Evolutionary conservation across 495 filamentous ascomycete species (phyloP).

Genomic region (Tuber calosporum): DNA sequence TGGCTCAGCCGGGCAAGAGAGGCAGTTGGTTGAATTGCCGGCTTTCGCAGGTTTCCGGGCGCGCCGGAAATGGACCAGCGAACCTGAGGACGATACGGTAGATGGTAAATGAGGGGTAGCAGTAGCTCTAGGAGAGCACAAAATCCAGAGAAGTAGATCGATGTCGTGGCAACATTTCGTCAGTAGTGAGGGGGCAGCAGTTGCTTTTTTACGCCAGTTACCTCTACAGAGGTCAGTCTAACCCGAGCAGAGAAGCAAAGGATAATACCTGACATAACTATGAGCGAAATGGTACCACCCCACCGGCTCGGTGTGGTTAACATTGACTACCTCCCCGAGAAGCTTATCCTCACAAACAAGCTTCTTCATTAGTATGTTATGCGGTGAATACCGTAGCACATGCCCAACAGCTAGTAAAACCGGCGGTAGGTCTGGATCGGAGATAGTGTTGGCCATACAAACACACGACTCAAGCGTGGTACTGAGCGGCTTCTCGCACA

Average conservation of each 20-base stretch:
- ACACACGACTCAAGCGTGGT: conserved; percentile 73
- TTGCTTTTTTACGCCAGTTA: conserved; percentile 79
- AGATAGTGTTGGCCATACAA: conserved; percentile 45
- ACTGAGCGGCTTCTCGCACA: conserved; percentile 92
- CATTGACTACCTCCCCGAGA: conserved; percentile 77
- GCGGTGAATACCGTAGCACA: conserved; percentile 77
- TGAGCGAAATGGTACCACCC: conserved; percentile 96
- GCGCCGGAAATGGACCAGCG: conserved; percentile 63
- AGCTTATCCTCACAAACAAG: conserved; percentile 63
- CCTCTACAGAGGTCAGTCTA: conserved; percentile 48
- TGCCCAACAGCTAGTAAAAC: conserved; percentile 76
- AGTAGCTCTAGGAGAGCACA: conserved; percentile 56
- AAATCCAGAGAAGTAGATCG: conserved; percentile 82
- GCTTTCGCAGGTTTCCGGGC: conserved; percentile 66
- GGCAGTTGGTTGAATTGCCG: conserved; percentile 75
- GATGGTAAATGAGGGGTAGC: conserved; percentile 61
- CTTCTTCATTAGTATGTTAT: conserved; percentile 75
- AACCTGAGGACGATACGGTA: conserved; percentile 63
- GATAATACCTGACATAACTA: conserved; percentile 67
- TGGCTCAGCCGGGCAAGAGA: conserved; percentile 64
- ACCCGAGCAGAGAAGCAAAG: neutral
- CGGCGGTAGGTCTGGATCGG: conserved; percentile 45
- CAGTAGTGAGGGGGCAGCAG: conserved; percentile 66
- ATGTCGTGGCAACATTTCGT: conserved; percentile 96
- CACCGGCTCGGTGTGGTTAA: conserved; percentile 89